Percentiles rank a stretch among this genome's conserved stretches.
These are phyloP conservation scores for Hygrophoropsis aurantiaca DNA, from an alignment of 768 basidiomycete species.

Conservation along the genomic window DNA sequence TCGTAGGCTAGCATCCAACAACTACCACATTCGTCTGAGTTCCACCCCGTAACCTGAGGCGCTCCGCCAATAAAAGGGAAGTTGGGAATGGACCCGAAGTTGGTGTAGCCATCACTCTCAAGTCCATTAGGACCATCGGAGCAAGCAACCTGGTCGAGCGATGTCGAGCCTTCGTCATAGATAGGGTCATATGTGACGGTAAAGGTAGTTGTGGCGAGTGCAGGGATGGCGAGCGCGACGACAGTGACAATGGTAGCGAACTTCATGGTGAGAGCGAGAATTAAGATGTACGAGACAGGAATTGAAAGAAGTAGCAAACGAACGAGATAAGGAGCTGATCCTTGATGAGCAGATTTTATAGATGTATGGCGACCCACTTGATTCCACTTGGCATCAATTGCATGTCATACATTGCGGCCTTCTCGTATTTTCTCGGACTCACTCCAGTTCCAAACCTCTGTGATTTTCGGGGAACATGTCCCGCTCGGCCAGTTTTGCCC, in stretches of 20 bases:
- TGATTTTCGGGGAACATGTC: too few relatives aligned
- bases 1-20: conserved; percentile 64
- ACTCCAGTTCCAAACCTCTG: too few relatives aligned
- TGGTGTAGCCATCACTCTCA: conserved; percentile 41
- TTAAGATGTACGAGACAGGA: too few relatives aligned
- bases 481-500: too few relatives aligned
- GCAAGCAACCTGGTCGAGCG: conserved; percentile 47
- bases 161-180: conserved; percentile 46
- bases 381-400: too few relatives aligned
- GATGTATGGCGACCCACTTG: too few relatives aligned
- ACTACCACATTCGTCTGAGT: conserved; percentile 54
- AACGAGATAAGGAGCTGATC: too few relatives aligned
- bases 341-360: too few relatives aligned
- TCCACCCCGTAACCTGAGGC: conserved; percentile 47
- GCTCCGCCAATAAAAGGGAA: conserved; percentile 65
- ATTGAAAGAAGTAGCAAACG: too few relatives aligned
- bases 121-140: conserved; percentile 55
- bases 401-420: too few relatives aligned
- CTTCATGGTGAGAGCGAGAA: too few relatives aligned
- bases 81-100: conserved; percentile 49
- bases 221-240: background rate
- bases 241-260: background rate
- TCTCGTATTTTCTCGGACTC: too few relatives aligned
- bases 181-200: conserved; percentile 42
- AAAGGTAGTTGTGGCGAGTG: conserved; percentile 10